Conservation (phyloP, 345 rosid species). For the Viola odorata region DNA sequence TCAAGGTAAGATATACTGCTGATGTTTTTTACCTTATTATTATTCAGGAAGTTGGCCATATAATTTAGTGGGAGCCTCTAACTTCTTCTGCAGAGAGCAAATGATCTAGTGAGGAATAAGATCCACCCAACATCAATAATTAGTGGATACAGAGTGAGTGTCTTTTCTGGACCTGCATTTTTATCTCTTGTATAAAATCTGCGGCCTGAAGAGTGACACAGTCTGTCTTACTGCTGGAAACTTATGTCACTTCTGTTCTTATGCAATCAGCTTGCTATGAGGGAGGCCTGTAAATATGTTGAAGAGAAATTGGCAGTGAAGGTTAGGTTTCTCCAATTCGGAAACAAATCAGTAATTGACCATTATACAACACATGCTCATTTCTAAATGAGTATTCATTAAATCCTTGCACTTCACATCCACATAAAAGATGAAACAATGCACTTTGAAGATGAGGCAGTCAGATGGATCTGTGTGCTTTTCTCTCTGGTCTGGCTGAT, state of each 20-base stretch:
- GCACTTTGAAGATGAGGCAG: not conserved
- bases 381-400: too few species aligned
- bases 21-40: not conserved
- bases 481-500: not conserved
- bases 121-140: conserved; percentile 96
- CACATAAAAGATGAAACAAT: not conserved
- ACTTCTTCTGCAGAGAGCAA: conserved; percentile 63
- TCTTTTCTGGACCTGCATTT: not conserved
- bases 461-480: not conserved
- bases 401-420: not conserved
- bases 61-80: conserved; percentile 4
- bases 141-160: conserved; percentile 79
- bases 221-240: not conserved
- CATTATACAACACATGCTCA: not conserved
- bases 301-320: conserved; percentile 85
- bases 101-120: conserved; percentile 94
- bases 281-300: conserved; percentile 91
- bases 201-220: not conserved
- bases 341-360: not conserved
- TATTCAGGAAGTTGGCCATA: not conserved
- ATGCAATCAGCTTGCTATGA: conserved; percentile 81
- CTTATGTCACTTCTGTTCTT: conserved; percentile 7
- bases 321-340: conserved; percentile 33
- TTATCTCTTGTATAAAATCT: not conserved
- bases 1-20: conserved; percentile 39